These are phyloP conservation scores for Aspergillus biplanus DNA, from an alignment of 495 filamentous ascomycete species.

Conservation along the genomic window DNA sequence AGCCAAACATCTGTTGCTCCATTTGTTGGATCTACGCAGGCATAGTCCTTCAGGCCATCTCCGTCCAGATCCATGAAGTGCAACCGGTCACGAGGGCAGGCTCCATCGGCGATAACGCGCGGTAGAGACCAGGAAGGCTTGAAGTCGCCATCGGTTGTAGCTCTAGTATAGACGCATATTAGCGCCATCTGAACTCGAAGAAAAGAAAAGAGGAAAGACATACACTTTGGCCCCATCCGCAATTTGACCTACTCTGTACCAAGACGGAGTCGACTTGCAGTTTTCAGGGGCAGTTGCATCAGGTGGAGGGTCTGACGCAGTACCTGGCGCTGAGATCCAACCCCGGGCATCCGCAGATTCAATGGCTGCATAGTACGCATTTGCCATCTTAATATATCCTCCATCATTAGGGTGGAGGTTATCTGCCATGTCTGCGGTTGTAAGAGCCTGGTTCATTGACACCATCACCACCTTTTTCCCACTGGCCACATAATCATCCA, in stretches of 20 bases:
- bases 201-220: background rate
- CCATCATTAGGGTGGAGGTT: conserved; percentile 47
- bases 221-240: conserved; percentile 2
- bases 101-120: conserved; percentile 5
- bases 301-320: background rate
- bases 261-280: background rate
- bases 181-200: too few relatives aligned
- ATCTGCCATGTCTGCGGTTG: conserved; percentile 38
- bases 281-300: background rate
- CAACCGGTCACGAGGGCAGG: conserved; percentile 5
- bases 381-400: conserved; percentile 53
- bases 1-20: background rate
- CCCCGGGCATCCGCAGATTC: background rate
- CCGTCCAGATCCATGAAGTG: conserved; percentile 15
- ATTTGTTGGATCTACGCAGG: background rate
- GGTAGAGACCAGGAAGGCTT: background rate
- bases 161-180: background rate
- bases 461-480: background rate
- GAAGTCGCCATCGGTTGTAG: background rate
- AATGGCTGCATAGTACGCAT: conserved; percentile 31
- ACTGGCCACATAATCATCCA: background rate
- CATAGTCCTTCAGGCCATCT: conserved; percentile 2
- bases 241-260: background rate
- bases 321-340: background rate
- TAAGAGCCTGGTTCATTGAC: conserved; percentile 23